phyloP scores from a whole-genome alignment of 441 rosid species.

The Croton laevigatus region DNA sequence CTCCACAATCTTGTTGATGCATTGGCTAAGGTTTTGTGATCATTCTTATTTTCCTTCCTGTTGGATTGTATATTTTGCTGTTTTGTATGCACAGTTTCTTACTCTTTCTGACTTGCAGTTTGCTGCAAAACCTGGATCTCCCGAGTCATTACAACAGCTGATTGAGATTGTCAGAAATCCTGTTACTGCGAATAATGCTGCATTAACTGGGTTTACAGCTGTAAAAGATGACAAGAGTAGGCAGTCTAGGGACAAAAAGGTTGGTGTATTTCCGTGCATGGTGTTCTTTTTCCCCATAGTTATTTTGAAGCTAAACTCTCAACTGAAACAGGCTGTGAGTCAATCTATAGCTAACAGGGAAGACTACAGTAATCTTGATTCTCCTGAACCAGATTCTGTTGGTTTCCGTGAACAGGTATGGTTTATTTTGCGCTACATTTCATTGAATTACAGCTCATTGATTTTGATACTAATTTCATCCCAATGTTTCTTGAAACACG shows the following conservation, averaged over 20 bases:
- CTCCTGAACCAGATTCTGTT: constrained; percentile 70
- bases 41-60: constrained; percentile 12
- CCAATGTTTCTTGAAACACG: too few relatives aligned
- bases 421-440: neutral
- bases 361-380: constrained; percentile 47
- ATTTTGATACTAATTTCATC: neutral
- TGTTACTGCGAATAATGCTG: constrained; percentile 38
- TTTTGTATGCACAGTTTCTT: constrained; percentile 10
- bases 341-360: constrained; percentile 46
- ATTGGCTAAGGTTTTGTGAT: constrained; percentile 63
- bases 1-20: constrained; percentile 95
- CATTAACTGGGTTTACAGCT: constrained; percentile 38
- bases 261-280: constrained; percentile 19
- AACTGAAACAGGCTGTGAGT: constrained; percentile 47
- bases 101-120: constrained; percentile 47
- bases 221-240: constrained; percentile 72
- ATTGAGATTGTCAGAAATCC: constrained; percentile 84
- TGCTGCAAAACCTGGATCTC: constrained; percentile 79
- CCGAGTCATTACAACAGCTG: constrained; percentile 76
- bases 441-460: neutral
- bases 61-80: neutral
- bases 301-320: constrained; percentile 21
- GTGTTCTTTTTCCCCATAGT: neutral
- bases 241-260: constrained; percentile 75
- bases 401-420: constrained; percentile 81